Evolutionary conservation across 176 grass and related monocot genomes (phyloP).

Genomic region (Aechmea fasciata): DNA sequence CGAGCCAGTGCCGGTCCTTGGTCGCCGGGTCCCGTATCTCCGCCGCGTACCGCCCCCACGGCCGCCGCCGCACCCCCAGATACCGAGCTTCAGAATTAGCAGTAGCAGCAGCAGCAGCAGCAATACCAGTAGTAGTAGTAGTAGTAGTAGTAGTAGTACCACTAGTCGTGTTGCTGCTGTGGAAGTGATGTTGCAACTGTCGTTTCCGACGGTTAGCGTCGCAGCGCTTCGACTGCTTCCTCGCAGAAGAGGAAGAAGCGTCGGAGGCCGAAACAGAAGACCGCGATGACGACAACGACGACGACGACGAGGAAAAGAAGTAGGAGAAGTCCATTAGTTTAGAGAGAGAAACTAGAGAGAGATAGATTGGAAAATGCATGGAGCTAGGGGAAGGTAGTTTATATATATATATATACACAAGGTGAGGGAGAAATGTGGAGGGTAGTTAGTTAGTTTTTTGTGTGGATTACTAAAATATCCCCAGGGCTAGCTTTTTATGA

Average conservation of each 20-base stretch:
- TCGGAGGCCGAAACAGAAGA: neutral
- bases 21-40: constrained; percentile 96
- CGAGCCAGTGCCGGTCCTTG: constrained; percentile 94
- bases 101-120: constrained; percentile 12
- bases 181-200: neutral
- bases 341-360: neutral
- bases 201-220: constrained; percentile 28
- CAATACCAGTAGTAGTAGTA: constrained; percentile 10
- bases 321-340: constrained; percentile 68
- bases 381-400: neutral
- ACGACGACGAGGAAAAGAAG: constrained; percentile 54
- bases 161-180: neutral
- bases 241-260: constrained; percentile 18
- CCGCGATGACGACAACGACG: constrained; percentile 12
- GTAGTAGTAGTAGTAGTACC: neutral
- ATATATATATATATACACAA: neutral
- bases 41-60: constrained; percentile 95
- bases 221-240: constrained; percentile 48
- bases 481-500: no score
- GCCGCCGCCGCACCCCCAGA: constrained; percentile 66
- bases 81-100: constrained; percentile 22
- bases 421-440: no score
- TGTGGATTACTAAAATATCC: no score
- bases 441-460: no score
- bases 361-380: neutral